Percentiles rank a stretch among this genome's conserved stretches.
Conservation (phyloP, 2,329 filamentous ascomycete genomes). For the Monilinia fructicola region DNA sequence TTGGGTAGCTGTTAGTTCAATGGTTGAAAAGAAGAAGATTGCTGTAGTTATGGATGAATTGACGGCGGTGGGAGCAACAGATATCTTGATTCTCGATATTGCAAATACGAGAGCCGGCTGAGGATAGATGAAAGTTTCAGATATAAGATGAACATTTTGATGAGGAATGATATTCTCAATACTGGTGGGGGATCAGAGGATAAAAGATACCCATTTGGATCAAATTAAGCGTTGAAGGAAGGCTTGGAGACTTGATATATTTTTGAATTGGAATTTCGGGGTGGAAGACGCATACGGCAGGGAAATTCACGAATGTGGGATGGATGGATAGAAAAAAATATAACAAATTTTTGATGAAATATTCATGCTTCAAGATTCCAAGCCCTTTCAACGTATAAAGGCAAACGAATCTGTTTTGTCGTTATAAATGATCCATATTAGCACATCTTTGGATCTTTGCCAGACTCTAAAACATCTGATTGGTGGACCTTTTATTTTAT, state of each 20-base stretch:
- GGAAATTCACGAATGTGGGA: not conserved
- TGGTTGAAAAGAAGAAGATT: slow-evolving; percentile 41
- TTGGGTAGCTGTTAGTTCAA: slow-evolving; percentile 35
- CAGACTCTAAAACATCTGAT: slow-evolving; percentile 3
- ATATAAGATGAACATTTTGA: not conserved
- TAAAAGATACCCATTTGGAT: slow-evolving; percentile 17
- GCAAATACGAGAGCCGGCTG: slow-evolving; percentile 39
- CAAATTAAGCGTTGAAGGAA: not conserved
- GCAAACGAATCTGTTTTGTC: slow-evolving; percentile 12
- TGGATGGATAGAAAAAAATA: not conserved
- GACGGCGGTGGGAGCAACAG: slow-evolving; percentile 38
- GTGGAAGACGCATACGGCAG: not conserved
- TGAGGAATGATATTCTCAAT: not conserved
- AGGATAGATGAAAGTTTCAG: slow-evolving; percentile 10
- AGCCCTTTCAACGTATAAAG: not conserved
- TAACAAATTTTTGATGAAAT: not conserved
- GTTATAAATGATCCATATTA: slow-evolving; percentile 10
- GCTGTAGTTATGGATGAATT: slow-evolving; percentile 42
- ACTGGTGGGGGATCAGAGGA: not conserved
- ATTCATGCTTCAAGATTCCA: not conserved
- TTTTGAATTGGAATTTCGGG: not conserved
- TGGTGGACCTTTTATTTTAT: not conserved
- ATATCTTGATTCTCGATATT: slow-evolving; percentile 42
- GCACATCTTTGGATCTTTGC: not conserved
- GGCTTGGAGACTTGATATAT: slow-evolving; percentile 7